phyloP scores from a whole-genome alignment of 352 stramenopile species.

The Pythium monospermum region DNA sequence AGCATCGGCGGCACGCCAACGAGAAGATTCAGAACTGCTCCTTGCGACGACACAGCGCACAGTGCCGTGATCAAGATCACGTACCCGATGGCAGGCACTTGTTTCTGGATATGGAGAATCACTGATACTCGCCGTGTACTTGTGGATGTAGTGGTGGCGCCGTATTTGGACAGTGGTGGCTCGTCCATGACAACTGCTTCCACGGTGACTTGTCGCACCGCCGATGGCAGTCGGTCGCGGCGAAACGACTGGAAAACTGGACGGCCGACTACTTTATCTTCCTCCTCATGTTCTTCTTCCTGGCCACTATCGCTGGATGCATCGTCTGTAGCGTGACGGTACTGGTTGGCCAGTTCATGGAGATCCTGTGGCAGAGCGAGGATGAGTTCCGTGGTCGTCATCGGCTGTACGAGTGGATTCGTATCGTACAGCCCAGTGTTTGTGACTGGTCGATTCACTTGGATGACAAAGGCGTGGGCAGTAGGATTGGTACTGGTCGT shows the following conservation, averaged over 20 bases:
- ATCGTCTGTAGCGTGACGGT: too few relatives aligned
- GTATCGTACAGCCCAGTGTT: too few relatives aligned
- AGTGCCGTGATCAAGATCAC: slow-evolving; percentile 35
- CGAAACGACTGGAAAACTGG: too few relatives aligned
- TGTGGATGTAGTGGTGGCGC: neutral
- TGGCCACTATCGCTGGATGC: neutral
- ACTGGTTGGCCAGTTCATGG: neutral
- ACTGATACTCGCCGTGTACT: slow-evolving; percentile 19
- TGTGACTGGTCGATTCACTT: slow-evolving; percentile 1
- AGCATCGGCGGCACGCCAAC: slow-evolving; percentile 37
- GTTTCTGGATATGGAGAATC: slow-evolving; percentile 38
- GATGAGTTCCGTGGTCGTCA: slow-evolving; percentile 19
- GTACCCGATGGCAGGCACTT: slow-evolving; percentile 43
- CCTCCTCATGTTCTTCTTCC: neutral
- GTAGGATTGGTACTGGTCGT: too few relatives aligned
- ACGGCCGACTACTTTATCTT: neutral
- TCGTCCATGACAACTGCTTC: slow-evolving; percentile 26
- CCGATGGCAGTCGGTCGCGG: slow-evolving; percentile 23
- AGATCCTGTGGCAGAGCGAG: slow-evolving; percentile 31
- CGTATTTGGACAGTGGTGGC: neutral
- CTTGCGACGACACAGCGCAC: slow-evolving; percentile 39
- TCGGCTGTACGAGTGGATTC: neutral
- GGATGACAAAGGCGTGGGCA: slow-evolving; percentile 20
- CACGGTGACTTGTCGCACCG: slow-evolving; percentile 31
- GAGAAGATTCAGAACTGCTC: slow-evolving; percentile 37